These are phyloP conservation scores for Candida quercuum DNA, from an alignment of 805 yeast genomes.

Conservation along the genomic window DNA sequence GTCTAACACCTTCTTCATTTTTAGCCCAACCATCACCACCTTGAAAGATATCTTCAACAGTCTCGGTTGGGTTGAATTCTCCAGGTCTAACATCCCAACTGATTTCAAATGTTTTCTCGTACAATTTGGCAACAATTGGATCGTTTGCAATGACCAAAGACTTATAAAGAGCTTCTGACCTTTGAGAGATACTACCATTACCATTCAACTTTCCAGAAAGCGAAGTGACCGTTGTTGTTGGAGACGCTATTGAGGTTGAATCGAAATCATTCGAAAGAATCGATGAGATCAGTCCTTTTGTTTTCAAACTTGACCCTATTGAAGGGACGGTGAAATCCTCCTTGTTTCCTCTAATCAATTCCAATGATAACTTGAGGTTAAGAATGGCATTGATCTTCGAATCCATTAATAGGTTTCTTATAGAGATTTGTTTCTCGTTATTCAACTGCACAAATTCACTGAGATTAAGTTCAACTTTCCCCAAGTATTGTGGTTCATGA, in stretches of 20 bases:
- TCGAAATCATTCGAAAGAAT: neutral
- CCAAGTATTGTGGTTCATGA: conserved; percentile 43
- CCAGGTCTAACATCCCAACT: conserved; percentile 57
- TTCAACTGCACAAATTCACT: conserved; percentile 59
- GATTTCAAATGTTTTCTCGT: conserved; percentile 49
- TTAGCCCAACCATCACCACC: conserved; percentile 68
- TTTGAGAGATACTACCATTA: conserved; percentile 1
- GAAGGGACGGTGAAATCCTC: conserved; percentile 36
- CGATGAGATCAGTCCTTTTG: neutral
- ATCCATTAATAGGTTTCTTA: conserved; percentile 65
- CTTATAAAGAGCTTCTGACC: conserved; percentile 6
- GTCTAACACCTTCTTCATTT: conserved; percentile 38
- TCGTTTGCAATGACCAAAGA: conserved; percentile 27
- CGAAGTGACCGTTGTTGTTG: neutral
- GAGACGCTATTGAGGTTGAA: neutral
- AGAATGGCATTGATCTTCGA: conserved; percentile 83
- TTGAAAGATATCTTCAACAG: conserved; percentile 68
- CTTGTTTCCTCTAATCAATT: conserved; percentile 37
- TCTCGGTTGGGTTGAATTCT: conserved; percentile 61
- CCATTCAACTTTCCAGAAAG: no score
- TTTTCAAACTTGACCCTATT: conserved; percentile 16
- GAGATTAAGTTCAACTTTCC: conserved; percentile 60
- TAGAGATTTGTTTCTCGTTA: conserved; percentile 35
- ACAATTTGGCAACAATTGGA: conserved; percentile 45
- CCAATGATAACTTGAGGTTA: conserved; percentile 51